Percentiles rank a stretch among this genome's conserved stretches.
These are phyloP conservation scores for Zygotorulaspora florentina DNA, from an alignment of 805 yeast genomes.

Conservation along the genomic window DNA sequence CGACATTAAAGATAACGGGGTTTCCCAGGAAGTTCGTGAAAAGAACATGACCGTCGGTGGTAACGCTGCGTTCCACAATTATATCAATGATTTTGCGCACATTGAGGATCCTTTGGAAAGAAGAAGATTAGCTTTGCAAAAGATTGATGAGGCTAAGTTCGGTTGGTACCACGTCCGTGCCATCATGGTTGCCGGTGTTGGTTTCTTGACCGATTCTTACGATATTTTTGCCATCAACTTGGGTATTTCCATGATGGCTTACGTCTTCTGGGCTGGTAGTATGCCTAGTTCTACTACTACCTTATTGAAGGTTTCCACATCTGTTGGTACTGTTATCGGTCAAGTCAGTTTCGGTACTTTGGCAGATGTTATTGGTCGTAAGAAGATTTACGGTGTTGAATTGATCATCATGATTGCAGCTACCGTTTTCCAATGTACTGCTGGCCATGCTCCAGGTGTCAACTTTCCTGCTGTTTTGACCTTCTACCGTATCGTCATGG, in stretches of 20 bases:
- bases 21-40: conserved; percentile 18
- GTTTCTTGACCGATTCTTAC: conserved; percentile 89
- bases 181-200: conserved; percentile 86
- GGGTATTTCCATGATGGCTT: conserved; percentile 72
- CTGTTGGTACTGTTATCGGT: conserved; percentile 92
- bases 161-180: conserved; percentile 83
- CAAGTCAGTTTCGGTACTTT: conserved; percentile 79
- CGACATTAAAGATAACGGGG: conserved; percentile 5
- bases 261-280: conserved; percentile 63
- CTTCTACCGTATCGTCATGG: conserved; percentile 81
- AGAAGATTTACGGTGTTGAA: conserved; percentile 81
- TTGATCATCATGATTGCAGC: conserved; percentile 79
- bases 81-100: conserved; percentile 72
- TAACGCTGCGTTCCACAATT: conserved; percentile 83
- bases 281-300: conserved; percentile 73
- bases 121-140: conserved; percentile 79
- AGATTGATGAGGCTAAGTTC: conserved; percentile 72
- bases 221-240: conserved; percentile 88
- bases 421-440: conserved; percentile 68
- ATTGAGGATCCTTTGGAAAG: conserved; percentile 82
- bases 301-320: conserved; percentile 79
- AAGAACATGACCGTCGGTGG: conserved; percentile 57
- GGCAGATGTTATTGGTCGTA: conserved; percentile 83
- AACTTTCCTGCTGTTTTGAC: conserved; percentile 69
- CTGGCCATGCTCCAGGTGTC: conserved; percentile 69